phyloP scores from a whole-genome alignment of 2,329 filamentous ascomycete species.

The Trichoderma endophyticum region DNA sequence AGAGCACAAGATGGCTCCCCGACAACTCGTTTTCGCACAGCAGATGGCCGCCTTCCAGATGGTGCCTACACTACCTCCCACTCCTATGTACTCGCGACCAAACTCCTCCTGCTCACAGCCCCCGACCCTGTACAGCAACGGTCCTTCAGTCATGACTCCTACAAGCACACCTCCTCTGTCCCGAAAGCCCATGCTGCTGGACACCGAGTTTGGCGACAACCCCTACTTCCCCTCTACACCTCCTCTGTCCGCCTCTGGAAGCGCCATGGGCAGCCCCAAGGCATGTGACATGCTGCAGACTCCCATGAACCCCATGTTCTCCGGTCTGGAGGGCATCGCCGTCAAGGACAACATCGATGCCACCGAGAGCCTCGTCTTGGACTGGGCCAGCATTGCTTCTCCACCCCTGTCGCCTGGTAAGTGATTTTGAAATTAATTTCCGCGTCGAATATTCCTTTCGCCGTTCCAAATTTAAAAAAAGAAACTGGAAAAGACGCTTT shows the following conservation, averaged over 20 bases:
- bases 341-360: slow-evolving; percentile 69
- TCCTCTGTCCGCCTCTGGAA: slow-evolving; percentile 79
- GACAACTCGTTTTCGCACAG: slow-evolving; percentile 70
- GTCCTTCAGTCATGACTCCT: slow-evolving; percentile 66
- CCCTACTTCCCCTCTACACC: slow-evolving; percentile 82
- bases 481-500: not conserved
- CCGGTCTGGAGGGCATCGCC: slow-evolving; percentile 62
- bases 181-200: slow-evolving; percentile 77
- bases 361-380: slow-evolving; percentile 69
- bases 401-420: slow-evolving; percentile 89
- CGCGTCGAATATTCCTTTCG: slow-evolving; percentile 4
- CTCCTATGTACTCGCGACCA: slow-evolving; percentile 63
- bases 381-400: slow-evolving; percentile 75
- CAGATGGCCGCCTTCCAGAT: slow-evolving; percentile 41
- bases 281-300: slow-evolving; percentile 74
- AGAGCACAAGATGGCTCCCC: slow-evolving; percentile 67
- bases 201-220: slow-evolving; percentile 69
- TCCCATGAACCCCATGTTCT: slow-evolving; percentile 78
- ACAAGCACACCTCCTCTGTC: slow-evolving; percentile 63
- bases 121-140: slow-evolving; percentile 54
- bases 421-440: slow-evolving; percentile 35
- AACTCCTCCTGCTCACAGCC: slow-evolving; percentile 64
- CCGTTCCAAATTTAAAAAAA: not conserved
- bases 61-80: slow-evolving; percentile 56
- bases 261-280: slow-evolving; percentile 81